phyloP scores from a whole-genome alignment of 2,329 filamentous ascomycete species.

The Cladorrhinum sp. region DNA sequence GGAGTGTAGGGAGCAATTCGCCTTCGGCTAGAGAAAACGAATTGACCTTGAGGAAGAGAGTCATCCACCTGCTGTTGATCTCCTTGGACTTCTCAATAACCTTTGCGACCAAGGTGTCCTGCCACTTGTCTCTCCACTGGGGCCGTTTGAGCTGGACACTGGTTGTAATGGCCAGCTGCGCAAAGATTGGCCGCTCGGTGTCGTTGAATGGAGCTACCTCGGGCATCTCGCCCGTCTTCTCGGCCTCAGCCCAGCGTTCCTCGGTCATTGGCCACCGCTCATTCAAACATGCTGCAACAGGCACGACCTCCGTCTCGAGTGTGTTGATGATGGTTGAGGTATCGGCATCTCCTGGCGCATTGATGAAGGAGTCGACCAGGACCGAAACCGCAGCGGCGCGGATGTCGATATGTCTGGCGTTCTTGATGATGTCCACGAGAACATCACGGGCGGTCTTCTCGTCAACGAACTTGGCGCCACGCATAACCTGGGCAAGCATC shows the following conservation, averaged over 20 bases:
- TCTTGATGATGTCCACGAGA: conserved; percentile 30
- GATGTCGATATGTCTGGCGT: conserved; percentile 34
- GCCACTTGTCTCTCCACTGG: conserved; percentile 15
- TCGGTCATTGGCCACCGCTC: conserved; percentile 30
- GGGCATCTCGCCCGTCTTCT: conserved; percentile 5
- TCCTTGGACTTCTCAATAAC: conserved; percentile 29
- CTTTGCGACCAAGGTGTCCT: conserved; percentile 27
- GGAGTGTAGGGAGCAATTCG: conserved; percentile 28
- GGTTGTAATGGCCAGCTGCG: conserved; percentile 14
- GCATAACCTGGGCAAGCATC: conserved; percentile 35
- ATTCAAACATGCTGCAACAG: conserved; percentile 32
- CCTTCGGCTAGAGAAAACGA: conserved; percentile 23
- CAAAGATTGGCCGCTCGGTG: conserved; percentile 21
- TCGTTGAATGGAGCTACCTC: conserved; percentile 10
- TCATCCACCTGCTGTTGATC: conserved; percentile 34
- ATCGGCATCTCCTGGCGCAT: conserved; percentile 10
- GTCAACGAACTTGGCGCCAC: conserved; percentile 29
- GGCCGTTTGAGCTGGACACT: background rate
- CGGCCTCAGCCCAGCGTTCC: conserved; percentile 29
- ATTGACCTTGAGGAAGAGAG: conserved; percentile 33
- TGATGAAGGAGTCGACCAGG: conserved; percentile 27
- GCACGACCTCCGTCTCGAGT: conserved; percentile 29
- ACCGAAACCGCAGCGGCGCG: conserved; percentile 31
- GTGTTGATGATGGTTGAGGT: conserved; percentile 29
- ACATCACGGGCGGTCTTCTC: conserved; percentile 28